Evolutionary conservation across 805 yeast genomes (phyloP).

Genomic region (Myxozyma nipponensis): DNA sequence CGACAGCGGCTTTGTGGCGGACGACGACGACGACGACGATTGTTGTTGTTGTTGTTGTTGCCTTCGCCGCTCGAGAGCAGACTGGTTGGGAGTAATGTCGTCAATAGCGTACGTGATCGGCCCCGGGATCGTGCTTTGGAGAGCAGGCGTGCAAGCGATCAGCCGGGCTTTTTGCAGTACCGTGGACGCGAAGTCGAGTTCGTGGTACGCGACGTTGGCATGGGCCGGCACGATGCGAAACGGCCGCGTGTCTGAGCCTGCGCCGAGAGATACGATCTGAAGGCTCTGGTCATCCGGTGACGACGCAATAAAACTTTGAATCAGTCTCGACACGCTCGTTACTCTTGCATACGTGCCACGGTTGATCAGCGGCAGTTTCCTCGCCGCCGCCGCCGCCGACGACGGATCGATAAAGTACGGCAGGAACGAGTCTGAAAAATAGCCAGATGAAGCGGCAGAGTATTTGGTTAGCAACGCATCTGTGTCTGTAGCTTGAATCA

Average conservation of each 20-base stretch:
- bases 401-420: conserved; percentile 24
- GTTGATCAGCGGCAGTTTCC: conserved; percentile 57
- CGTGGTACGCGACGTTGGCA: conserved; percentile 46
- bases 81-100: no score
- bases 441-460: conserved; percentile 46
- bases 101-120: no score
- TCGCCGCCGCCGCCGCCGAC: conserved; percentile 5
- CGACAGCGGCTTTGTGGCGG: background rate
- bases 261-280: conserved; percentile 69
- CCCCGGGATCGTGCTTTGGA: conserved; percentile 1
- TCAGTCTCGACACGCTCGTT: conserved; percentile 11
- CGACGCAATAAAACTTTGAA: no score
- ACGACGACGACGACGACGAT: background rate
- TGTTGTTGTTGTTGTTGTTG: no score
- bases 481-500: conserved; percentile 53
- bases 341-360: conserved; percentile 41
- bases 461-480: conserved; percentile 56
- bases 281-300: no score
- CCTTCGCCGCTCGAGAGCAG: no score
- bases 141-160: conserved; percentile 34
- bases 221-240: conserved; percentile 46
- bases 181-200: conserved; percentile 60
- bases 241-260: conserved; percentile 74
- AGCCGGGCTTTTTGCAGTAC: conserved; percentile 50
- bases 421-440: conserved; percentile 44